A percentile compares a stretch with the other conserved stretches of the same genome.
phyloP scores from a whole-genome alignment of 129 eudicot species.

The Flaveria sonorensis region DNA sequence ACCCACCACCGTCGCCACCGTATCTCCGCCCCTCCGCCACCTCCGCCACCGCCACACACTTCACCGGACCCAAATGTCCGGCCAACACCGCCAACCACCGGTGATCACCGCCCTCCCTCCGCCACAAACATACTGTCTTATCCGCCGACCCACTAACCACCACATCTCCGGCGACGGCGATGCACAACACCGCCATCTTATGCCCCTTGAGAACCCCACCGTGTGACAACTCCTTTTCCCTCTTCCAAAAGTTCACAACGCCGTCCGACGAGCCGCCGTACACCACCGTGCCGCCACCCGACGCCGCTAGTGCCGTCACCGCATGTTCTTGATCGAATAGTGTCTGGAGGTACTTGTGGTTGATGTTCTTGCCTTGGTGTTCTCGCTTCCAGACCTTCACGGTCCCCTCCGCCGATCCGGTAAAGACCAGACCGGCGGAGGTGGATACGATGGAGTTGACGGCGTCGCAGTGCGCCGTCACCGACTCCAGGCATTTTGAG shows the following conservation, averaged over 20 bases:
- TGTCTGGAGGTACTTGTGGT: background rate
- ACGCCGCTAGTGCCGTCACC: background rate
- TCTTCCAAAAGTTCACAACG: background rate
- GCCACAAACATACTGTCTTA: conserved; percentile 1
- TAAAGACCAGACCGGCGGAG: background rate
- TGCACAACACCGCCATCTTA: conserved; percentile 1
- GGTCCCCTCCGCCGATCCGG: conserved; percentile 2
- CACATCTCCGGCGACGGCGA: background rate
- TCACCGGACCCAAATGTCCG: conserved; percentile 2
- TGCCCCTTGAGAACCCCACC: background rate
- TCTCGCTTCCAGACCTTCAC: conserved; percentile 4
- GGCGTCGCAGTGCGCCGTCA: background rate
- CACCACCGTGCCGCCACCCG: background rate
- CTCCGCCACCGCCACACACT: conserved; percentile 1
- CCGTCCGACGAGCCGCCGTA: conserved; percentile 6
- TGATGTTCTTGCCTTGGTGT: background rate
- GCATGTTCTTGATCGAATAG: background rate
- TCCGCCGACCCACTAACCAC: background rate
- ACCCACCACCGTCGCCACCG: background rate
- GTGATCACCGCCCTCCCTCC: background rate
- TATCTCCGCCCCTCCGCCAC: background rate
- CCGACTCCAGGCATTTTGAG: background rate
- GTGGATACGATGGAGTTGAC: background rate
- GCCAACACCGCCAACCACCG: background rate
- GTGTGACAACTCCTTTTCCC: background rate